phyloP scores from a whole-genome alignment of 1,284 basidiomycete genomes.

The Xanthoconium separans region DNA sequence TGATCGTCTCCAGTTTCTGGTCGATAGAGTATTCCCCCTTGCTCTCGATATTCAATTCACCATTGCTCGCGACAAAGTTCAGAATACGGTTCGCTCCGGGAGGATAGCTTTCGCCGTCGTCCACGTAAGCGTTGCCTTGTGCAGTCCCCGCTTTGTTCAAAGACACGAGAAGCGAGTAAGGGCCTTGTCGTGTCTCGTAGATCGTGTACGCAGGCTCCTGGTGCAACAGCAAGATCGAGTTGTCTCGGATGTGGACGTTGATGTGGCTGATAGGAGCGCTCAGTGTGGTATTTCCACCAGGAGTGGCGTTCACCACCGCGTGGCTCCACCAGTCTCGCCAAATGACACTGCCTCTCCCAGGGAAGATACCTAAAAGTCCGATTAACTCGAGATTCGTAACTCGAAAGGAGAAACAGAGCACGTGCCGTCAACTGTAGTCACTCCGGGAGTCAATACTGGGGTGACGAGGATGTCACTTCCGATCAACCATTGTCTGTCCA shows the following conservation, averaged over 20 bases:
- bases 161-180: conserved; percentile 48
- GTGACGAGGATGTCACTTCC: conserved; percentile 71
- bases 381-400: not conserved
- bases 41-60: conserved; percentile 37
- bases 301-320: conserved; percentile 40
- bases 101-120: conserved; percentile 55
- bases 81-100: conserved; percentile 49
- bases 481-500: conserved; percentile 72
- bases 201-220: conserved; percentile 49
- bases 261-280: conserved; percentile 63
- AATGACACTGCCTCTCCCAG: conserved; percentile 54
- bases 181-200: conserved; percentile 44
- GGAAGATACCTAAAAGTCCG: conserved; percentile 51
- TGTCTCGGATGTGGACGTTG: conserved; percentile 60
- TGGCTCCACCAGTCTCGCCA: conserved; percentile 83
- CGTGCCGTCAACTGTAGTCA: conserved; percentile 44
- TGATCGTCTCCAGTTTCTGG: conserved; percentile 45
- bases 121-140: conserved; percentile 48
- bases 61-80: conserved; percentile 36
- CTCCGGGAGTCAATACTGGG: conserved; percentile 66
- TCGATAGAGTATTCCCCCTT: conserved; percentile 43
- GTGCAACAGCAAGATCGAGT: conserved; percentile 44
- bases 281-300: conserved; percentile 41
- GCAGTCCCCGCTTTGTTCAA: conserved; percentile 43
- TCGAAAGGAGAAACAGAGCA: not conserved